These are phyloP conservation scores for Aspergillus costaricaensis DNA, from an alignment of 2,329 filamentous ascomycete genomes.

Conservation along the genomic window DNA sequence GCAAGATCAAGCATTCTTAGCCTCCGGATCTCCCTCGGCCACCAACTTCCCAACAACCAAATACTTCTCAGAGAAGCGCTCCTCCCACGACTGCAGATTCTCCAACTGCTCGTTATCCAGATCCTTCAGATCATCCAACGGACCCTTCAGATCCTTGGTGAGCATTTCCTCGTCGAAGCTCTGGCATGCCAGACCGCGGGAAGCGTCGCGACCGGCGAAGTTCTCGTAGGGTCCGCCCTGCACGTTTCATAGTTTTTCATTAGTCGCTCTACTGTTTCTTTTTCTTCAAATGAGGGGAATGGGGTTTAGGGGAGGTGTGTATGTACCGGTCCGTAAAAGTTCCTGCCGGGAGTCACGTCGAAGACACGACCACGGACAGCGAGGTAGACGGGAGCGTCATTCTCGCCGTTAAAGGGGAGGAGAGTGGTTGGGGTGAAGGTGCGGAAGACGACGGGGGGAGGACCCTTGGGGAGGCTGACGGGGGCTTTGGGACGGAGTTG, in stretches of 20 bases:
- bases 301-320: background rate
- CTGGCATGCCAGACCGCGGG: slow-evolving; percentile 80
- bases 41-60: slow-evolving; percentile 88
- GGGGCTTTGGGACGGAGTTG: slow-evolving; percentile 59
- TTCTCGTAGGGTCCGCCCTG: slow-evolving; percentile 87
- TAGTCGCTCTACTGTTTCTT: background rate
- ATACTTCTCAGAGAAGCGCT: slow-evolving; percentile 91
- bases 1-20: slow-evolving; percentile 26
- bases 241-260: background rate
- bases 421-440: slow-evolving; percentile 82
- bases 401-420: slow-evolving; percentile 78
- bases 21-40: slow-evolving; percentile 56
- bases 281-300: background rate
- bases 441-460: slow-evolving; percentile 75
- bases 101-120: slow-evolving; percentile 76
- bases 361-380: slow-evolving; percentile 91
- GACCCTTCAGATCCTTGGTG: slow-evolving; percentile 83
- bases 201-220: slow-evolving; percentile 92
- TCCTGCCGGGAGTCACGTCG: slow-evolving; percentile 80
- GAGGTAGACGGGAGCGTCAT: slow-evolving; percentile 76
- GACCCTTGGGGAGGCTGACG: slow-evolving; percentile 55
- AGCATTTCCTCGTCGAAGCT: slow-evolving; percentile 96
- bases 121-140: slow-evolving; percentile 73
- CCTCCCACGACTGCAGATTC: slow-evolving; percentile 86
- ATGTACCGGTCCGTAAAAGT: slow-evolving; percentile 83